These are phyloP conservation scores for Phytopythium cucurbitacearum DNA, from an alignment of 352 stramenopile species.

Conservation along the genomic window DNA sequence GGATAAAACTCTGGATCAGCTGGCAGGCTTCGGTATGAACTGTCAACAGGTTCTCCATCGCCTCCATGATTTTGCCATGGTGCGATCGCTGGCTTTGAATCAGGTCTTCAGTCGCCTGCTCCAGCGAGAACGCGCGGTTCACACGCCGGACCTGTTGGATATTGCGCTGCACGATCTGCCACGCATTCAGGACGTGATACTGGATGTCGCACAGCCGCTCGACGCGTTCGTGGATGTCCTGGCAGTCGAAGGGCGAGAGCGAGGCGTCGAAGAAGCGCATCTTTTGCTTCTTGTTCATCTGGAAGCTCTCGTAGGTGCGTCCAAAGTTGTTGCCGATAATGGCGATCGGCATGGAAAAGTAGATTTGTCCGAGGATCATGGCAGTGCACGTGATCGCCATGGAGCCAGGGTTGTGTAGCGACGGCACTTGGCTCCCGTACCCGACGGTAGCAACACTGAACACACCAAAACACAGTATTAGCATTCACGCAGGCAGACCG, in stretches of 20 bases:
- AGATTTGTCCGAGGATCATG: conserved; percentile 80
- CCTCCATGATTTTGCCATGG: conserved; percentile 44
- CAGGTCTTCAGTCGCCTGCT: conserved; percentile 6
- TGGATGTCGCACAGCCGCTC: conserved; percentile 61
- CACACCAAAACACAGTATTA: neutral
- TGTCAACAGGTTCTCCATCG: conserved; percentile 27
- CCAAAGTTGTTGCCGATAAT: conserved; percentile 80
- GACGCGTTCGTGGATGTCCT: conserved; percentile 34
- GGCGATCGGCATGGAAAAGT: conserved; percentile 72
- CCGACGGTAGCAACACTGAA: conserved; percentile 68
- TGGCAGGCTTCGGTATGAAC: conserved; percentile 33
- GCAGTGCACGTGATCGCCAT: conserved; percentile 46
- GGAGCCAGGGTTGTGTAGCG: conserved; percentile 45
- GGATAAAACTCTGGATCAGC: conserved; percentile 46
- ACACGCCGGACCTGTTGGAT: conserved; percentile 13
- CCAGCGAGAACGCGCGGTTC: neutral
- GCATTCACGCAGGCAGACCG: neutral
- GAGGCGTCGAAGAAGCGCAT: conserved; percentile 42
- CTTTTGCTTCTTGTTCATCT: conserved; percentile 51
- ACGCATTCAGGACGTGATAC: conserved; percentile 47
- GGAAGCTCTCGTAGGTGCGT: conserved; percentile 52
- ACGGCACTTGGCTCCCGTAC: conserved; percentile 65
- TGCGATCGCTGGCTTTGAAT: conserved; percentile 27
- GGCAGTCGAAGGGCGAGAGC: conserved; percentile 46
- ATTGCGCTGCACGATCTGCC: conserved; percentile 40